Evolutionary conservation across 2,329 filamentous ascomycete genomes (phyloP).

Genomic region (Huntiella abstrusa): DNA sequence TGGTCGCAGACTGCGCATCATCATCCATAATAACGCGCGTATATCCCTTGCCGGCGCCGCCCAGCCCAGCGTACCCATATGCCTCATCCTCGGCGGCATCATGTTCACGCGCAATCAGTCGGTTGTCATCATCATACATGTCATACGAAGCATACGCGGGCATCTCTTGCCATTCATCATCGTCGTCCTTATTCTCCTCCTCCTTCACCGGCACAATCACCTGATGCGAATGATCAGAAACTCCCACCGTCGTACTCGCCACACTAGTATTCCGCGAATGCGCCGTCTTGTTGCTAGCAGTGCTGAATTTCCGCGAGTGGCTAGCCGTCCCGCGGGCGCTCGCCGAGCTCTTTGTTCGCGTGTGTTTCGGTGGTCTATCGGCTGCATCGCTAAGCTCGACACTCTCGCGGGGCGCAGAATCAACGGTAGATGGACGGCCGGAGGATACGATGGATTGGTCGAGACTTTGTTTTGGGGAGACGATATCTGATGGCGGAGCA

Average conservation of each 20-base stretch:
- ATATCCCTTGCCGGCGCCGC: slow-evolving; percentile 86
- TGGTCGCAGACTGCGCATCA: slow-evolving; percentile 81
- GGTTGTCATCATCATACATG: slow-evolving; percentile 88
- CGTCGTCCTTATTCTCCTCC: slow-evolving; percentile 36
- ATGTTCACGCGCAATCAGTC: slow-evolving; percentile 65
- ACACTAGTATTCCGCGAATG: slow-evolving; percentile 23
- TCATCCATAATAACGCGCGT: slow-evolving; percentile 90
- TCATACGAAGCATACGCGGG: slow-evolving; percentile 83
- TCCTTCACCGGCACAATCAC: slow-evolving; percentile 36
- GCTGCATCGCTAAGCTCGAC: background rate
- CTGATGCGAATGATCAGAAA: slow-evolving; percentile 86
- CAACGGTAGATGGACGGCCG: background rate
- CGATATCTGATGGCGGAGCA: no score
- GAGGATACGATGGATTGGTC: no score
- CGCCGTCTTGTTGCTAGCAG: slow-evolving; percentile 10
- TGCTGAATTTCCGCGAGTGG: slow-evolving; percentile 10
- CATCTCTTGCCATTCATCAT: slow-evolving; percentile 83
- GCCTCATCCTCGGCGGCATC: slow-evolving; percentile 47
- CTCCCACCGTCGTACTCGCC: slow-evolving; percentile 19
- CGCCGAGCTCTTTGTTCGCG: background rate
- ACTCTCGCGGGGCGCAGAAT: background rate
- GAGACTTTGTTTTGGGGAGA: no score
- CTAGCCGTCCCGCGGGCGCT: background rate
- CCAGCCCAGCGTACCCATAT: slow-evolving; percentile 56
- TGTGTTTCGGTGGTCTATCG: background rate